phyloP scores from a whole-genome alignment of 176 grass and related monocot species.

The Musa acuminata region DNA sequence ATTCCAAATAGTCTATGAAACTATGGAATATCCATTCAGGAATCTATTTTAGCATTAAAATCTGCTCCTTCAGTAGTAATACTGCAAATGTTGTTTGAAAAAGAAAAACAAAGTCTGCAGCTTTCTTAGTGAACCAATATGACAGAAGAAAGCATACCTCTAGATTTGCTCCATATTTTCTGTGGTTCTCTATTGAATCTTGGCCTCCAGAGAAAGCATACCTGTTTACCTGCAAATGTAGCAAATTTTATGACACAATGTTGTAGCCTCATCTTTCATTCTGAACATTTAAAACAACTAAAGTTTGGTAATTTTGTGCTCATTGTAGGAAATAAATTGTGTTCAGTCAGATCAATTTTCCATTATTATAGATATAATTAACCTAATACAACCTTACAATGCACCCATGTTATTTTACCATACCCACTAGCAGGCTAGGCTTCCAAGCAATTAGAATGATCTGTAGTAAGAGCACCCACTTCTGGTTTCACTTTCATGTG shows the following conservation, averaged over 20 bases:
- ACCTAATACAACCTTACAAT: too few relatives aligned
- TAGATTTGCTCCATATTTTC: constrained; percentile 86
- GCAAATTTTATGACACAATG: constrained; percentile 3
- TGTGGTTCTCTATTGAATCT: constrained; percentile 78
- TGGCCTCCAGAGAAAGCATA: constrained; percentile 92
- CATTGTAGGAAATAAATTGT: too few relatives aligned
- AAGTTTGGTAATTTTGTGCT: too few relatives aligned
- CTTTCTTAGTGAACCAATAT: too few relatives aligned
- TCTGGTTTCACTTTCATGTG: too few relatives aligned
- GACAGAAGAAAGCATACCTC: constrained; percentile 30
- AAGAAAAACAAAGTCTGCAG: not conserved
- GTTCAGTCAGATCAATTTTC: too few relatives aligned
- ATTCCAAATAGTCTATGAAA: too few relatives aligned
- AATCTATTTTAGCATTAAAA: not conserved
- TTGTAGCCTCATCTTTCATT: constrained; percentile 2
- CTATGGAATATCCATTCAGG: not conserved
- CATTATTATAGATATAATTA: too few relatives aligned
- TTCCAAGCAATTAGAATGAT: too few relatives aligned
- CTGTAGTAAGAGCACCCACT: too few relatives aligned
- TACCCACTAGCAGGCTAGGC: too few relatives aligned
- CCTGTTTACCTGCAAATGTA: constrained; percentile 58
- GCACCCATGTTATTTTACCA: too few relatives aligned
- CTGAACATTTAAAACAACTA: not conserved
- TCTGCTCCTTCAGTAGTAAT: not conserved
- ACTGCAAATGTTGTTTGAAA: not conserved